Base-by-base conservation (phyloP, 1,284 basidiomycete genomes). In the Austropuccinia psidii region DNA sequence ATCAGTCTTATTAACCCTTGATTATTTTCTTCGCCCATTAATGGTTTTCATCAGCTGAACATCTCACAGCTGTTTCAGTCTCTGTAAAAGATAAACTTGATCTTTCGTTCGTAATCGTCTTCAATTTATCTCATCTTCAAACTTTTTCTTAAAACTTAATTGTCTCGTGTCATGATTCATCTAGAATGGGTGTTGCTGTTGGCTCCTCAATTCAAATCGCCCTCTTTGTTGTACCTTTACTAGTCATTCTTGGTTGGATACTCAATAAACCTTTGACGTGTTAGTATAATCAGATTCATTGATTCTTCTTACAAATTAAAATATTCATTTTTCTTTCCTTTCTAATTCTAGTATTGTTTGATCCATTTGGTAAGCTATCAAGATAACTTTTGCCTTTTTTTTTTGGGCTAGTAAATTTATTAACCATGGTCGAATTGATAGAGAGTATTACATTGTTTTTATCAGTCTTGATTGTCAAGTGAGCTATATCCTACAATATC, bases 191-290 rank as follows among this genome's bases (percentile, higher is more conserved):
- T 24, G 68, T 70, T 49, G 68, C 68, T n/a, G 57, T 70, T 13
- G 68, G 68, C 21, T 70, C 68, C 17, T 70, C 68, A 3, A 70
- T 70, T 13, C 68, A 70, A 60, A 70, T 70, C 39, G 68, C 68
- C 2, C 55, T 70, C 13, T 70, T 70, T 50, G 68, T 70, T 31
- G 68, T 70, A 13, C 68, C 68, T 13, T 24, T 70, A 0, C 24
- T 70, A 33, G 68, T 70, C 9, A 52, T 70, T 8, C 54, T 70
- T 8, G 68, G 52, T 33, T 70, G 68, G 68, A 70, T 70, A 29
- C 8, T 70, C 27, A 35, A 70, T 43, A 70, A 70, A 61, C 68
- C 68, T 1, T 52, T 70, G 45, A 70, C 68, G 2, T 27, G 68
- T 70, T 21, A 70, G 68, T 50, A 9, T 9, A 19, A 33, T 7